A percentile compares a stretch with the other conserved stretches of the same genome.
phyloP scores from a whole-genome alignment of 2,329 filamentous ascomycete species.

The Fusarium nodosum region DNA sequence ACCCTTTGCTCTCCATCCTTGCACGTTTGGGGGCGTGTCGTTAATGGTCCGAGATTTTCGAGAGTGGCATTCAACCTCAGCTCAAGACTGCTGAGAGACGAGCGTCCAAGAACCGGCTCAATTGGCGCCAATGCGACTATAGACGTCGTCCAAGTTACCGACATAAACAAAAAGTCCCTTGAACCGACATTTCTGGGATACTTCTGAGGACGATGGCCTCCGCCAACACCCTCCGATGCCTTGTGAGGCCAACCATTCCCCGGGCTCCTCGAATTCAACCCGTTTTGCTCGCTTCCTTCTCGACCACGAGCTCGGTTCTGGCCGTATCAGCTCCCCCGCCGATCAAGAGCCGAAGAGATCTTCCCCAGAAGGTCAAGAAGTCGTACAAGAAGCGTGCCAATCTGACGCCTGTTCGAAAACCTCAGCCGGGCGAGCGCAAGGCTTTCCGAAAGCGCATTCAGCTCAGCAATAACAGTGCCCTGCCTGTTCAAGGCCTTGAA shows the following conservation, averaged over 20 bases:
- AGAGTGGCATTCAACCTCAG: slow-evolving; percentile 45
- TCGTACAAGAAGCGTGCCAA: slow-evolving; percentile 67
- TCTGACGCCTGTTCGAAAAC: slow-evolving; percentile 65
- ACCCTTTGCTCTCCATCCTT: slow-evolving; percentile 9
- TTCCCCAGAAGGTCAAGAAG: slow-evolving; percentile 58
- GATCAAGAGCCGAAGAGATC: slow-evolving; percentile 55
- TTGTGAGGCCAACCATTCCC: slow-evolving; percentile 55
- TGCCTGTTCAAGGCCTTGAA: slow-evolving; percentile 78
- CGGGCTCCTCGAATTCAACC: slow-evolving; percentile 54
- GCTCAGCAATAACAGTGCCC: slow-evolving; percentile 92
- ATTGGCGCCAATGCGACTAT: slow-evolving; percentile 51
- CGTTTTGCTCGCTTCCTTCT: slow-evolving; percentile 58
- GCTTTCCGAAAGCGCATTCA: slow-evolving; percentile 89
- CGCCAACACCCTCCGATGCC: slow-evolving; percentile 59
- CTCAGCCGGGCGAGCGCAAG: slow-evolving; percentile 84
- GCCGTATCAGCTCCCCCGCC: slow-evolving; percentile 50
- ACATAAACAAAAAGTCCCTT: slow-evolving; percentile 20
- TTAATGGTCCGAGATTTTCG: slow-evolving; percentile 51
- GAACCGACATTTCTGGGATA: background rate
- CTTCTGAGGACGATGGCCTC: slow-evolving; percentile 54
- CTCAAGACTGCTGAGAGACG: slow-evolving; percentile 44
- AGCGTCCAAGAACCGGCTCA: slow-evolving; percentile 47
- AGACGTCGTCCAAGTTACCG: slow-evolving; percentile 15
- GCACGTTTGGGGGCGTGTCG: slow-evolving; percentile 42
- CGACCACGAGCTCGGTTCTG: slow-evolving; percentile 52